Base-by-base conservation (phyloP, 495 filamentous ascomycete species). In the Xylaria sp. region DNA sequence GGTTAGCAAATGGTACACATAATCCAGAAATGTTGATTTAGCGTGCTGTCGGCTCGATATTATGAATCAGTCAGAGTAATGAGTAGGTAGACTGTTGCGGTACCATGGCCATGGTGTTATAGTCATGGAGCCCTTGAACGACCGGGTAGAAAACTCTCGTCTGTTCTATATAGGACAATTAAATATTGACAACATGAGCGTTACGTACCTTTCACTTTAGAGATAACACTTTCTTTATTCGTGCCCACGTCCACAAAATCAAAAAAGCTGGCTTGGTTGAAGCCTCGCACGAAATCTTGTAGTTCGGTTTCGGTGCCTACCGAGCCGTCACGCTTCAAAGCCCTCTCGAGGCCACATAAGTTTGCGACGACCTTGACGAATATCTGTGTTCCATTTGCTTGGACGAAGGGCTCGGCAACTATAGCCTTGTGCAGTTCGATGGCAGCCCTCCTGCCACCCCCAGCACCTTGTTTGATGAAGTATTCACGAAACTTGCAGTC, bases 181-280 rank as follows among this genome's bases (percentile, higher is more conserved):
- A 5, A 61, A 53, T 4, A 43, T 44, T 29, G 33, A 21, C n/a
- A 33, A 62, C n/a, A 55, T 44, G 8, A 29, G 61, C 14, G 17
- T n/a, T n/a, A 75, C 84, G 72, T 84, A 94, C 93, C 92, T 82
- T 87, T 86, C 69, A 97, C 87, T 76, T 95, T 95, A 74, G 91
- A 86, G 78, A 92, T 87, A 2, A 90, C 90, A 55, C 87, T 84
- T 69, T 93, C 90, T 76, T 93, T 90, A 29, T 89, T 88, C 59
- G 85, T 77, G 46, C 92, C 92, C 53, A 93, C 87, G 78, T 96
- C 92, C 48, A 94, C 80, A 79, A 93, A 91, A 75, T 94, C 91
- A 75, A 93, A 93, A 5, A 88, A 84, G 71, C 88, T 88, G 61
- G 85, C 89, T 74, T 90, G 90, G 75, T 92, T 94, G 82, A 96